These are phyloP conservation scores for Naganishia friedmannii DNA, from an alignment of 768 basidiomycete species.

Conservation along the genomic window DNA sequence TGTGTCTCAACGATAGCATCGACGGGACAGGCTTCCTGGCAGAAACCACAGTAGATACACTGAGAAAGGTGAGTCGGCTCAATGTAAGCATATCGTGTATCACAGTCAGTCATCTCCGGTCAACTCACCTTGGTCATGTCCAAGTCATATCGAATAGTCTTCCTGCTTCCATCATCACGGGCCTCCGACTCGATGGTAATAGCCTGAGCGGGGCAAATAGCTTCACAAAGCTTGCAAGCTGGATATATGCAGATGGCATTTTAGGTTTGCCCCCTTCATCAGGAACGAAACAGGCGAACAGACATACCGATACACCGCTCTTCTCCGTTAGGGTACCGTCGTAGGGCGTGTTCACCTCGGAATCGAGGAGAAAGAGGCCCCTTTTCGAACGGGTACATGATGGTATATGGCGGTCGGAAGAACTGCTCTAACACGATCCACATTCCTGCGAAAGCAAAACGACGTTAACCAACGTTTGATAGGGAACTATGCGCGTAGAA, in stretches of 20 bases:
- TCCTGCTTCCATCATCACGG: conserved; percentile 86
- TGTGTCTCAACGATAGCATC: conserved; percentile 97
- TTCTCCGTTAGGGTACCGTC: conserved; percentile 94
- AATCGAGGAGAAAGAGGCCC: conserved; percentile 96
- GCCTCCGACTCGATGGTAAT: conserved; percentile 99
- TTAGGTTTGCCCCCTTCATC: neutral
- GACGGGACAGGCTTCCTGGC: conserved; percentile 98
- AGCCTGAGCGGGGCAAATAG: conserved; percentile 98
- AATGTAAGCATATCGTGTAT: neutral
- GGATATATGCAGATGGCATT: neutral
- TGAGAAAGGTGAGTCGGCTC: conserved; percentile 46
- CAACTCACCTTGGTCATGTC: conserved; percentile 79
- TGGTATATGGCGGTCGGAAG: conserved; percentile 81
- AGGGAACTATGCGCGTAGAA: neutral
- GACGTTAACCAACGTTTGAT: neutral
- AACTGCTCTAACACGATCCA: conserved; percentile 75
- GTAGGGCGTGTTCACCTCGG: conserved; percentile 94
- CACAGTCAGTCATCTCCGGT: neutral
- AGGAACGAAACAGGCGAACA: no score
- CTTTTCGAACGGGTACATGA: conserved; percentile 89
- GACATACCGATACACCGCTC: conserved; percentile 93
- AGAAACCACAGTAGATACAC: conserved; percentile 99
- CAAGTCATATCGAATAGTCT: conserved; percentile 98
- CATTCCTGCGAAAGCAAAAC: conserved; percentile 65
- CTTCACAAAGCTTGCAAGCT: conserved; percentile 99